phyloP scores from a whole-genome alignment of 1,284 basidiomycete species.

The Athelia sp. region DNA sequence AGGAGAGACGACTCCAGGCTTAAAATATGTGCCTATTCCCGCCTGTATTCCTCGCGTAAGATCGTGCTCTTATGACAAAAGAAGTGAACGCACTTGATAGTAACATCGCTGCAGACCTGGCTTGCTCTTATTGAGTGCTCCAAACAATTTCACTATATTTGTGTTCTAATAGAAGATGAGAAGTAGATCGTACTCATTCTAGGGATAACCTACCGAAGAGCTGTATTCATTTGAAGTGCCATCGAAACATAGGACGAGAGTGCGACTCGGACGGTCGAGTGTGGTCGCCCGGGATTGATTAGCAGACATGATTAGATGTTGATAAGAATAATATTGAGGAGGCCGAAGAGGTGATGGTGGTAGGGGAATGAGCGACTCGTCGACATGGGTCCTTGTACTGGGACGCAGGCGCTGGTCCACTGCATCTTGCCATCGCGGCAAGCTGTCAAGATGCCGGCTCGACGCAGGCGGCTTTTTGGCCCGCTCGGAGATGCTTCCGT shows the following conservation, averaged over 20 bases:
- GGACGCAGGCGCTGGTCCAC: no score
- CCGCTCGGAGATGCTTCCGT: no score
- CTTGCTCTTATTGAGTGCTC: conserved; percentile 54
- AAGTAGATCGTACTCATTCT: background rate
- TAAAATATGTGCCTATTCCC: conserved; percentile 47
- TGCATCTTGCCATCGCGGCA: no score
- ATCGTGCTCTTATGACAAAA: background rate
- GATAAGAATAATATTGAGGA: no score
- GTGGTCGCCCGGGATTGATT: conserved; percentile 25
- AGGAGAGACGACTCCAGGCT: conserved; percentile 50
- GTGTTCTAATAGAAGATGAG: conserved; percentile 45
- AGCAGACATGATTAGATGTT: conserved; percentile 4
- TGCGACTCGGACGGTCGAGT: no score
- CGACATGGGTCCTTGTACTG: no score
- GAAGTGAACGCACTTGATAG: conserved; percentile 52
- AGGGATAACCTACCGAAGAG: conserved; percentile 19
- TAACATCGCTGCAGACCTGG: conserved; percentile 55
- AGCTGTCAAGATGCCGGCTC: no score
- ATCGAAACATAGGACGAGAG: conserved; percentile 58
- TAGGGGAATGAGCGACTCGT: background rate
- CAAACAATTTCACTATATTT: conserved; percentile 66
- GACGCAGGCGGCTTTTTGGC: no score
- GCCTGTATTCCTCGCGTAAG: background rate
- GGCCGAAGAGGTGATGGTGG: background rate
- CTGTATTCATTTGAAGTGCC: conserved; percentile 52